Evolutionary conservation across 441 rosid genomes (phyloP), one percentile per base, ranked within the genome.

Genomic region (Aquilaria agallochum): DNA sequence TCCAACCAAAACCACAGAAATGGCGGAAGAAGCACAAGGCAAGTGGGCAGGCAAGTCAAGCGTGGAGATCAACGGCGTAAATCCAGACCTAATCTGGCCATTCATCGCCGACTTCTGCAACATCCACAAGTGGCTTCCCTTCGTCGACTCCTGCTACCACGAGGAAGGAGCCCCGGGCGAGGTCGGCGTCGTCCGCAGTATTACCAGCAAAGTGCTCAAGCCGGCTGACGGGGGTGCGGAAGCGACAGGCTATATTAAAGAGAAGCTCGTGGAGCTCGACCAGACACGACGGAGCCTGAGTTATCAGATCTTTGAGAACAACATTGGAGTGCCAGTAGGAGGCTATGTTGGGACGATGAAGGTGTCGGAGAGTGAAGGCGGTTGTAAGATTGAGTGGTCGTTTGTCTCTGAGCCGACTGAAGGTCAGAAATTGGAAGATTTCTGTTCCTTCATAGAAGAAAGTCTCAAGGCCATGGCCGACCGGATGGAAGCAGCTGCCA

Each of bases 41-140:
- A 56, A 56, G 36, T 64, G 68, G 68, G 50, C 47, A 27, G 68
- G 62, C 14, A 64, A 64, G 68, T 27, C 31, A 2, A 56, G 42
- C 10, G 50, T 27, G 61, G 68, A 56, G 68, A 30, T 65, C 8
- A 65, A 20, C 13, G 9, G 36, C 49, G 12, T 36, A 11, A 56
- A 36, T 20, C 42, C 56, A 30, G 68, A 64, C 9, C 62, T 47
- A 33, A 48, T 64, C 56, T 64, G 68, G 62, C 56, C 62, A 1
- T 8, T 56, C 34, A 20, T 48, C 53, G 30, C 30, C 12, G 61
- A 64, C n/a, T 64, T 64, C 40, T 48, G 68, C 68, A 64, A 56
- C 68, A 0, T 64, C 31, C 55, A 64, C 50, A 48, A 48, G 61
- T 49, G 58, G 5, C 11, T 14, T 31, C 68, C 61, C 2, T 0